Percentiles rank a stretch among this genome's conserved stretches.
These are phyloP conservation scores for Pleoardoris graminearum DNA, from an alignment of 2,329 filamentous ascomycete species.

Conservation along the genomic window DNA sequence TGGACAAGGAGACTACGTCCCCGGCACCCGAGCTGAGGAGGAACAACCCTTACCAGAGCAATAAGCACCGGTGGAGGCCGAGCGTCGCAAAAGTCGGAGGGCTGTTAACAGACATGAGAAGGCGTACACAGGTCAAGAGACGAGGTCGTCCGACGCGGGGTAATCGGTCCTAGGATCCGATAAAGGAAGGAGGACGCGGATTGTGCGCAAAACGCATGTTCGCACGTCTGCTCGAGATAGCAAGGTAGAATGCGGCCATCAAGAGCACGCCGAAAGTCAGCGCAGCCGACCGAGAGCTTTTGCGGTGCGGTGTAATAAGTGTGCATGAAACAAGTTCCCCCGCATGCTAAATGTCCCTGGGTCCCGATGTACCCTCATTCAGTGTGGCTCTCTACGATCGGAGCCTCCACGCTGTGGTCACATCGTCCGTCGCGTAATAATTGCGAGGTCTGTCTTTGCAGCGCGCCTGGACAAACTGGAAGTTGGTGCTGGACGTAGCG, in stretches of 20 bases:
- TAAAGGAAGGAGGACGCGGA: constrained; percentile 9
- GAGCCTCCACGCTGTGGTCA: too few species aligned
- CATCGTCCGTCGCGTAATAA: neutral
- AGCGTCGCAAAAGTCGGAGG: neutral
- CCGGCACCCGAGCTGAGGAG: neutral
- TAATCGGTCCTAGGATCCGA: constrained; percentile 10
- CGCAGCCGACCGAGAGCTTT: constrained; percentile 4
- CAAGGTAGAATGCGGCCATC: neutral
- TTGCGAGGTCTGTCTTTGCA: neutral
- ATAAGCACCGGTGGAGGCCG: neutral
- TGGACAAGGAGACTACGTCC: neutral
- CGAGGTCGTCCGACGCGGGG: constrained; percentile 11
- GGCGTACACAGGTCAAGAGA: neutral
- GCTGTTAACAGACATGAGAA: neutral
- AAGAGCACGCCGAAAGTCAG: constrained; percentile 1
- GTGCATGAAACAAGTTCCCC: constrained; percentile 1
- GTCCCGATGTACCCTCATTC: neutral
- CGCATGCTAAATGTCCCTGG: neutral
- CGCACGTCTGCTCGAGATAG: constrained; percentile 2
- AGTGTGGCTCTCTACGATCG: neutral
- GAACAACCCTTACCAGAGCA: neutral
- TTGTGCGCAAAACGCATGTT: neutral
- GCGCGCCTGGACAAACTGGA: neutral
- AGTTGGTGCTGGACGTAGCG: neutral
- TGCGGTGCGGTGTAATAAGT: neutral